These are phyloP conservation scores for Misopates orontium DNA, from an alignment of 257 asterid species.

Conservation along the genomic window DNA sequence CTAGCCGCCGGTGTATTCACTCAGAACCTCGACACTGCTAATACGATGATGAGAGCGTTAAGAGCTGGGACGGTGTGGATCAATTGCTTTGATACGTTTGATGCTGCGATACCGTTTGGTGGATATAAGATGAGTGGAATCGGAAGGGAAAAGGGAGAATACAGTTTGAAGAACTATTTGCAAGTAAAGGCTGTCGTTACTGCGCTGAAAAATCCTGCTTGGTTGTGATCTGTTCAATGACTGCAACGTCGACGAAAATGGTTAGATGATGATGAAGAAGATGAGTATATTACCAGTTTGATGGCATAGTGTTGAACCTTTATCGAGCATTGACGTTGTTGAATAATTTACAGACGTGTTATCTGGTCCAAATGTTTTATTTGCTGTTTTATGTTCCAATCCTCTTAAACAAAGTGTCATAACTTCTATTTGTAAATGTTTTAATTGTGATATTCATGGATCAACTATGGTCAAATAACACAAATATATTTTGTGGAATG, in stretches of 20 bases:
- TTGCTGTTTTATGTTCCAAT: slow-evolving; percentile 8
- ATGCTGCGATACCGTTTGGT: slow-evolving; percentile 93
- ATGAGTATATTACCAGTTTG: slow-evolving; percentile 14
- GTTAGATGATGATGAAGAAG: slow-evolving; percentile 28
- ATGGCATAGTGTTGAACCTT: not conserved
- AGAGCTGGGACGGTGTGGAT: slow-evolving; percentile 84
- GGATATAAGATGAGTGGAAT: slow-evolving; percentile 97
- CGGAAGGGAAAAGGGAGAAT: slow-evolving; percentile 92
- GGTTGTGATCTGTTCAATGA: slow-evolving; percentile 54
- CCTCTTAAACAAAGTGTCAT: not conserved
- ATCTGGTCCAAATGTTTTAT: slow-evolving; percentile 2
- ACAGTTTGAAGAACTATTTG: slow-evolving; percentile 84
- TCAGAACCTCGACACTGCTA: slow-evolving; percentile 78
- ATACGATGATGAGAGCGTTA: slow-evolving; percentile 79
- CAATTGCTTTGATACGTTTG: slow-evolving; percentile 78
- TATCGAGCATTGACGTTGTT: not conserved
- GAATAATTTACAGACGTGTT: slow-evolving; percentile 8
- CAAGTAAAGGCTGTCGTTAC: slow-evolving; percentile 96
- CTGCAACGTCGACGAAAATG: slow-evolving; percentile 7
- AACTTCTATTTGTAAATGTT: not conserved
- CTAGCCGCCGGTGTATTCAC: slow-evolving; percentile 95
- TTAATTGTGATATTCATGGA: slow-evolving; percentile 8
- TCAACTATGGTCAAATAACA: too few species aligned
- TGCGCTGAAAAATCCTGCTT: slow-evolving; percentile 78
- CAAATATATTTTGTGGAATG: too few species aligned